A percentile compares a stretch with the other conserved stretches of the same genome.
phyloP scores from a whole-genome alignment of 2,329 filamentous ascomycete species.

The Annulohypoxylon truncatum region DNA sequence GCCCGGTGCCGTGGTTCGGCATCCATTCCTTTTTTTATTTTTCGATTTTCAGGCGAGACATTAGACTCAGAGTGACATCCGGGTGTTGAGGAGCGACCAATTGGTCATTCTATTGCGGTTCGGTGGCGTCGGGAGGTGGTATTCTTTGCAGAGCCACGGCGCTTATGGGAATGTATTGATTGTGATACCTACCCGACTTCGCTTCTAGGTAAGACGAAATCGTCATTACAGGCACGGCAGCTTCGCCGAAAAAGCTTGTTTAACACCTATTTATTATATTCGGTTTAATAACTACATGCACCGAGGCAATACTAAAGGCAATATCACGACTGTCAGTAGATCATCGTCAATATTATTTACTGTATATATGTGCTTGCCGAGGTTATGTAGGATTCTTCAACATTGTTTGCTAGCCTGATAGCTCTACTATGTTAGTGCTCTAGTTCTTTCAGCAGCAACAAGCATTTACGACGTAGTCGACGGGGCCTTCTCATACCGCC shows the following conservation, averaged over 20 bases:
- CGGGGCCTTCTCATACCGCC: neutral
- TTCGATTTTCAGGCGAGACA: slow-evolving; percentile 27
- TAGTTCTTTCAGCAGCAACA: neutral
- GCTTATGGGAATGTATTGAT: slow-evolving; percentile 19
- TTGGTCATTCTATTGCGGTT: slow-evolving; percentile 11
- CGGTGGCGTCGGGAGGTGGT: slow-evolving; percentile 23
- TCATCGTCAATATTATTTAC: neutral
- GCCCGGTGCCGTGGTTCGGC: slow-evolving; percentile 31
- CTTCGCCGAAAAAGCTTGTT: slow-evolving; percentile 4
- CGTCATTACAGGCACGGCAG: slow-evolving; percentile 5
- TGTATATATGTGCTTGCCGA: neutral
- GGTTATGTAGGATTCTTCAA: neutral
- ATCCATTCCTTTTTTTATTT: too few species aligned
- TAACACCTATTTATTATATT: neutral
- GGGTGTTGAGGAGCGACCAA: slow-evolving; percentile 22
- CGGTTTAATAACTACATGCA: neutral
- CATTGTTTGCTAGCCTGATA: neutral
- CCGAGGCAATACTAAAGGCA: neutral
- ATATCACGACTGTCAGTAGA: neutral
- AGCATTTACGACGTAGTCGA: neutral
- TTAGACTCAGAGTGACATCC: slow-evolving; percentile 21
- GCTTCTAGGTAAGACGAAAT: neutral
- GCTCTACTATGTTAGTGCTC: neutral
- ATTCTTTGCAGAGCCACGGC: slow-evolving; percentile 22
- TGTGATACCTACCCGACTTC: slow-evolving; percentile 1